A percentile compares a stretch with the other conserved stretches of the same genome.
Evolutionary conservation across 1,284 basidiomycete species (phyloP).

Genomic region (Entoloma clypeatum): DNA sequence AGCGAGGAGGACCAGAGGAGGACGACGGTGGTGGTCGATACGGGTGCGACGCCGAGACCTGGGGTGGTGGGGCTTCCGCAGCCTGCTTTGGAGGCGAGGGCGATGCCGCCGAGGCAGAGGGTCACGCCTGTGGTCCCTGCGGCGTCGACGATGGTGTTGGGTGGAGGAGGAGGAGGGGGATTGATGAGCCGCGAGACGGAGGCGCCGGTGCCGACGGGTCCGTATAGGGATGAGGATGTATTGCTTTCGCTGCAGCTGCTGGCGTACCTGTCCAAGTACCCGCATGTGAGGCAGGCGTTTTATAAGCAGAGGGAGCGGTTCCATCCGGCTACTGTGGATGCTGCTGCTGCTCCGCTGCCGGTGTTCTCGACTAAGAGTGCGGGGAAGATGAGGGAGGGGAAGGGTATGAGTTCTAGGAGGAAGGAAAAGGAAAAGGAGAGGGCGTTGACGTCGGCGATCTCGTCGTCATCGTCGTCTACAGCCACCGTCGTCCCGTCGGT

Average conservation of each 20-base stretch:
- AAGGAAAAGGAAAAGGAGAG: constrained; percentile 18
- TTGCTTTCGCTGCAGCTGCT: constrained; percentile 88
- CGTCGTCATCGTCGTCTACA: constrained; percentile 13
- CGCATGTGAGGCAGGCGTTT: constrained; percentile 96
- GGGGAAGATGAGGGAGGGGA: constrained; percentile 16
- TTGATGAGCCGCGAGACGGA: constrained; percentile 36
- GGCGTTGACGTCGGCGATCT: constrained; percentile 5
- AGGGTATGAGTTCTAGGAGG: constrained; percentile 16
- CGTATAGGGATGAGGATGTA: constrained; percentile 94
- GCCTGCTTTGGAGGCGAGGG: constrained; percentile 22
- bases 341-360: constrained; percentile 29
- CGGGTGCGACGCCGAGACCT: constrained; percentile 42
- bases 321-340: constrained; percentile 60
- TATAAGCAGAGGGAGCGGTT: constrained; percentile 78
- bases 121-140: constrained; percentile 12
- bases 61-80: constrained; percentile 33
- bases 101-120: constrained; percentile 4
- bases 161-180: no score
- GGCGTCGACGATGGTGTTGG: no score
- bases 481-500: no score
- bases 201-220: constrained; percentile 39
- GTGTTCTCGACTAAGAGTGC: constrained; percentile 17
- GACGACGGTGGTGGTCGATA: constrained; percentile 23
- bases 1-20: constrained; percentile 17
- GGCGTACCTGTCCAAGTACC: constrained; percentile 97